Conservation (phyloP, 441 rosid species). For the Euphorbia celastroides region DNA sequence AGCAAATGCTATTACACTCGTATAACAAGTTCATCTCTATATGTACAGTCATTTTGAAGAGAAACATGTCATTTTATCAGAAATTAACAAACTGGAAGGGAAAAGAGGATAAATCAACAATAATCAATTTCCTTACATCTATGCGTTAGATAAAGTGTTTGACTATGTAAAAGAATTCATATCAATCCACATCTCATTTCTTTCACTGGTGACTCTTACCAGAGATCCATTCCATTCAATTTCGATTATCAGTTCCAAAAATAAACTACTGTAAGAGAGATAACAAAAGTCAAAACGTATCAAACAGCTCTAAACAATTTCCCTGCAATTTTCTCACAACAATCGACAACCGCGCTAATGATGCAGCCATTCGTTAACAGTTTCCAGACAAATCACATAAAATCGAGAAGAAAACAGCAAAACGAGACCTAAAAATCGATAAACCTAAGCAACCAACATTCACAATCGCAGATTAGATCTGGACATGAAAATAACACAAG, state of each 20-base stretch:
- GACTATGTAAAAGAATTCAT: too few relatives aligned
- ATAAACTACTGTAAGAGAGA: background rate
- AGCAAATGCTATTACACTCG: too few relatives aligned
- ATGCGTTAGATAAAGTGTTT: too few relatives aligned
- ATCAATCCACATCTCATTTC: too few relatives aligned
- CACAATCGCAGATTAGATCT: background rate
- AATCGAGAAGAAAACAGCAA: background rate
- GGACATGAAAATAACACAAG: background rate
- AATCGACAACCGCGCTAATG: background rate
- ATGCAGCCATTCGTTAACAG: background rate
- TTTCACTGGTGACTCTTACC: too few relatives aligned
- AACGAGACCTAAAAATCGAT: background rate
- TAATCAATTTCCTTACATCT: too few relatives aligned
- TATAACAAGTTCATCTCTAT: too few relatives aligned
- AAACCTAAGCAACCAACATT: background rate
- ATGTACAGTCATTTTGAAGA: too few relatives aligned
- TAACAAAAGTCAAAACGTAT: background rate
- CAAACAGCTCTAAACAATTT: background rate
- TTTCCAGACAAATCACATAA: background rate
- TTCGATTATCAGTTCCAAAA: background rate
- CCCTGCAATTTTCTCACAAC: background rate
- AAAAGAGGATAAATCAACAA: too few relatives aligned
- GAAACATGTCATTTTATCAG: too few relatives aligned
- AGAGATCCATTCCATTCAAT: too few relatives aligned
- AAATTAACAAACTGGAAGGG: too few relatives aligned